Percentiles rank a stretch among this genome's conserved stretches.
phyloP scores from a whole-genome alignment of 2,329 filamentous ascomycete genomes.

The Acephala macrosclerotiorum region DNA sequence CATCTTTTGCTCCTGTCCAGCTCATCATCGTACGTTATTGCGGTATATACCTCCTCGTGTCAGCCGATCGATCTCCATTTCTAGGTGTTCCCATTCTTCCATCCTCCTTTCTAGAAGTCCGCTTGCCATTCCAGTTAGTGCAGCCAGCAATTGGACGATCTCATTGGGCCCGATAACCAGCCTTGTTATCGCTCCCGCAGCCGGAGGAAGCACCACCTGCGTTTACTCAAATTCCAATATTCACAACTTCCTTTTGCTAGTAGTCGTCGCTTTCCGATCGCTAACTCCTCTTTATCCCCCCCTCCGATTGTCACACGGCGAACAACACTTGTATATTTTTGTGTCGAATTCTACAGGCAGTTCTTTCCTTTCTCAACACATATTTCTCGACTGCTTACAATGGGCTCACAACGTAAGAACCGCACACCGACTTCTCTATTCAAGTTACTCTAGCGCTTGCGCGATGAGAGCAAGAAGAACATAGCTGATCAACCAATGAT shows the following conservation, averaged over 20 bases:
- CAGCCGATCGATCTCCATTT: conserved; percentile 4
- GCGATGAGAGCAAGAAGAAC: not conserved
- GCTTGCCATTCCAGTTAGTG: not conserved
- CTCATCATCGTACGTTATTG: conserved; percentile 19
- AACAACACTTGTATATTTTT: not conserved
- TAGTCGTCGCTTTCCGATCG: not conserved
- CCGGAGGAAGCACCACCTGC: conserved; percentile 12
- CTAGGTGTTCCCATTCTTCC: conserved; percentile 2
- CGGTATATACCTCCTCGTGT: not conserved
- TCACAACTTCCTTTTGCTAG: not conserved
- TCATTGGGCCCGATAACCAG: conserved; percentile 20
- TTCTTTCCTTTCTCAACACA: not conserved
- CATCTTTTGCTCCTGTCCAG: conserved; percentile 5
- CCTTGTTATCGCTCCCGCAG: conserved; percentile 8
- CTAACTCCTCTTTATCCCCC: not conserved
- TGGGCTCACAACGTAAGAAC: conserved; percentile 25
- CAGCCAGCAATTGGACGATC: conserved; percentile 9
- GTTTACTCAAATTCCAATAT: conserved; percentile 2
- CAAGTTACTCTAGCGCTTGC: conserved; percentile 6
- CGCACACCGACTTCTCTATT: conserved; percentile 16
- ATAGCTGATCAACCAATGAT: conserved; percentile 13
- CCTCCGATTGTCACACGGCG: not conserved
- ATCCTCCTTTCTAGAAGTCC: conserved; percentile 13
- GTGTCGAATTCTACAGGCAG: not conserved
- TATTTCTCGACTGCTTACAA: conserved; percentile 9